Base-by-base conservation (phyloP, 2,329 filamentous ascomycete species). In the Colletotrichum sp. region DNA sequence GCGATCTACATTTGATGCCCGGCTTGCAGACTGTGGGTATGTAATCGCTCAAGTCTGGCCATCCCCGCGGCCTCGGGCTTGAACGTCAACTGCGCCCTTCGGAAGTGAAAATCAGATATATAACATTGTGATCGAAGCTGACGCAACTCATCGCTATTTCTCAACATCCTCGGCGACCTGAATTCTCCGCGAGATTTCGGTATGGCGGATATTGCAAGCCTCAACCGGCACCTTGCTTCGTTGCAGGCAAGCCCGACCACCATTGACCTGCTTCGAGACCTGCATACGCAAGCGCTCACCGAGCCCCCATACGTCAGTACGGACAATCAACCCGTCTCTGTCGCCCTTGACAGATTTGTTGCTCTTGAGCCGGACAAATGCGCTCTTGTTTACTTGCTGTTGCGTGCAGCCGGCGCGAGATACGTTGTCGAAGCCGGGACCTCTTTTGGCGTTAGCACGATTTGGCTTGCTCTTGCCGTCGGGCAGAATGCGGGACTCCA, bases 341-440 rank as follows among this genome's bases (percentile, higher is more conserved):
- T 39, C 6, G 55, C 65, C 5, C 55, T 76, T 8, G 89, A 92
- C 80, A 90, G 90, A 79, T 92, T 92, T 80, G 88, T 93, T 69
- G 90, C 90, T 0, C 85, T 93, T 3, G 90, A 92, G 49, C 83
- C 86, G 10, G 90, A 92, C 80, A 93, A 93, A 80, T 90, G 87
- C 78, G 84, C 88, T 5, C 86, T 92, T 52, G 82, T 91, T 2
- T 93, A 93, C 80, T 88, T 89, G 21, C 84, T 93, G 1, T 80
- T 88, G 4, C 86, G 87, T 5, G 84, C 87, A 13, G 88, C 83
- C 12, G 85, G 87, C 3, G 91, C 91, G 1, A 84, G 83, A 3
- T 87, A 86, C 57, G 83, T 92, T 26, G 87, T 93, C 49, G 91
- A 93, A 79, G 91, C 90, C 0, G 92, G 91, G 1, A 93, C 92